A percentile compares a stretch with the other conserved stretches of the same genome.
Conservation (phyloP, 306 rosid species). For the Rubus parviflorus region DNA sequence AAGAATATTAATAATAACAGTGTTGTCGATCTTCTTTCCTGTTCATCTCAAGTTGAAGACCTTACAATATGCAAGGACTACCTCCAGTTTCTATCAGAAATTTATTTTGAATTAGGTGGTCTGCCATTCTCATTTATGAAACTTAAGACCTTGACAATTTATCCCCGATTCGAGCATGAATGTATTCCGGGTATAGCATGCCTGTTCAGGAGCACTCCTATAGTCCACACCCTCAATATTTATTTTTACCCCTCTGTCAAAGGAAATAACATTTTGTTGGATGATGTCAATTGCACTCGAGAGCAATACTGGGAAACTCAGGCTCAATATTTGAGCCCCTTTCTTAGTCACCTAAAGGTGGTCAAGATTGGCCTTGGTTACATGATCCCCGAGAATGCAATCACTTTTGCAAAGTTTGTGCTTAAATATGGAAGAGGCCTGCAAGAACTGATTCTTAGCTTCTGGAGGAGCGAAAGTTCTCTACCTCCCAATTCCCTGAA, state of each 20-base stretch:
- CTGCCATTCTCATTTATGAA: background rate
- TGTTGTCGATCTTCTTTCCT: background rate
- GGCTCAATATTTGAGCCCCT: background rate
- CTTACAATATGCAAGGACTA: background rate
- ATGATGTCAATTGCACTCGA: background rate
- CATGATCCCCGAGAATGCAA: background rate
- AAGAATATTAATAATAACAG: background rate
- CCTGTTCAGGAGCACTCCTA: background rate
- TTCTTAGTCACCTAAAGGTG: background rate
- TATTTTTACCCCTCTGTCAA: too few relatives aligned
- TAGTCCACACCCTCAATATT: background rate
- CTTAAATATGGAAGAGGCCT: background rate
- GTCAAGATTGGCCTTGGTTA: background rate
- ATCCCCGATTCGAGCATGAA: too few relatives aligned
- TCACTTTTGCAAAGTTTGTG: background rate
- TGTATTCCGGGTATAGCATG: background rate
- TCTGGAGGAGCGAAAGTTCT: too few relatives aligned
- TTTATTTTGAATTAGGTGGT: background rate
- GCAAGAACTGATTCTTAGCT: background rate
- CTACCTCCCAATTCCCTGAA: background rate
- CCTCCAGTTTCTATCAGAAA: background rate
- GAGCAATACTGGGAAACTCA: background rate
- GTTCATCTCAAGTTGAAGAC: background rate
- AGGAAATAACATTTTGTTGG: background rate
- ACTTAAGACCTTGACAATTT: background rate